Conservation (phyloP, 2,329 filamentous ascomycete species). For the Colletotrichum karsti region DNA sequence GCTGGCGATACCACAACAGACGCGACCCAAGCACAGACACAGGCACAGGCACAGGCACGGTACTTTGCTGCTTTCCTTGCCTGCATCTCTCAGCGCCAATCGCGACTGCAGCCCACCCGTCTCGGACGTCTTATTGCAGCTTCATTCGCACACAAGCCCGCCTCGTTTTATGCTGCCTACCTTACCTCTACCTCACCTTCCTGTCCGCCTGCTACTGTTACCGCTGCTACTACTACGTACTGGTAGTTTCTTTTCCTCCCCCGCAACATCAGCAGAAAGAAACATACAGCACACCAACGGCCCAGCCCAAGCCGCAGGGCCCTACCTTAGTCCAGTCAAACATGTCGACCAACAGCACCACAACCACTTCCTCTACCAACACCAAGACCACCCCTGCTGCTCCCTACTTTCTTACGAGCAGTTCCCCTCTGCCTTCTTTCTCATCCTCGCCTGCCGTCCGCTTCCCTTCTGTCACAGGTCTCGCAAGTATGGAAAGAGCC, state of each 20-base stretch:
- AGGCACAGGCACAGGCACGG: neutral
- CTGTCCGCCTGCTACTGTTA: neutral
- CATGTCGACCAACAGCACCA: conserved; percentile 4
- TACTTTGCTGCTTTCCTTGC: neutral
- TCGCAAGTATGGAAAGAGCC: conserved; percentile 3
- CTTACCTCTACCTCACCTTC: neutral
- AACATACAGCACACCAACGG: neutral
- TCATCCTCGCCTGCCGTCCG: neutral
- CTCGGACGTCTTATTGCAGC: neutral
- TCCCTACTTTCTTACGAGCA: conserved; percentile 11
- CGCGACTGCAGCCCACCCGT: conserved; percentile 14
- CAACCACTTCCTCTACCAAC: conserved; percentile 9
- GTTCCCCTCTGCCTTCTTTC: neutral
- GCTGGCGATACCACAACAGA: neutral
- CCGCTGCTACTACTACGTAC: too few relatives aligned
- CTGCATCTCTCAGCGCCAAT: conserved; percentile 12
- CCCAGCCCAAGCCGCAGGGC: neutral
- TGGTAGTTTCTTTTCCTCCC: neutral
- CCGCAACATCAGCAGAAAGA: neutral
- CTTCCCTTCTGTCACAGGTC: conserved; percentile 16
- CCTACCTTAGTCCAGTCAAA: neutral
- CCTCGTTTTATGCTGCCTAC: neutral
- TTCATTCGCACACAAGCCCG: neutral
- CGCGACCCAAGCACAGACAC: neutral
- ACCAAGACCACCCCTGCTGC: conserved; percentile 18